Base-by-base conservation (phyloP, 2,329 filamentous ascomycete genomes). In the Hansfordia pulvinata region DNA sequence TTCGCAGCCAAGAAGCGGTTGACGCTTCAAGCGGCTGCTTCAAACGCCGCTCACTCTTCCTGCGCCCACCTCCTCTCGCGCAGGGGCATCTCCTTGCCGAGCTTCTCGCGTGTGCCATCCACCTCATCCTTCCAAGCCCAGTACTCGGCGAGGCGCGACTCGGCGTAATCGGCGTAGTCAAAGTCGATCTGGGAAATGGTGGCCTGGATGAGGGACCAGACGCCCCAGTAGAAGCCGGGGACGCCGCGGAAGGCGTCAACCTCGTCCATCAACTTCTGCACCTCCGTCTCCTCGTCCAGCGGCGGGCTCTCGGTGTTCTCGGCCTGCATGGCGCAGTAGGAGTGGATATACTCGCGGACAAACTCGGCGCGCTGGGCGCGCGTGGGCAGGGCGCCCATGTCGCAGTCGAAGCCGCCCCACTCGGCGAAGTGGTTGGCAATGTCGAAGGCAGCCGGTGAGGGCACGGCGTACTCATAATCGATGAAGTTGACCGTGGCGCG, bases 401-500 rank as follows among this genome's bases (percentile, higher is more conserved):
- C 85, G 61, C 90, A 98, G 42, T 93, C 84, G 46, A 94, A 94
- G 30, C 90, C 90, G 33, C 79, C 86, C 88, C 90, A 98, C 57
- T 98, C 90, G 25, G 90, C 85, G 49, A 98, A 93, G 61, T 98
- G 90, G 57, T 98, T 98, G 26, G 88, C 79, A 40, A 98, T 76
- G 50, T 98, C 90, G 54, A 98, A 98, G 2, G 88, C 86, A 4
- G 86, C 85, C 2, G 88, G 88, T 1, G 86, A 88, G 3, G 90
- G 86, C 4, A 84, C 90, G 10, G 86, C 85, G 53, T 98, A 98
- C 53, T 98, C 90, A 60, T 96, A 98, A 56, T 98, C 90, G 50
- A 98, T 98, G 55, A 98, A 96, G 46, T 70, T 71, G 29, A 88
- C 77, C 3, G 56, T 63, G 25, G 67, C 60, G 11, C 33, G 26